These are phyloP conservation scores for Helotiales sp. DNA, from an alignment of 2,329 filamentous ascomycete species.

Conservation along the genomic window DNA sequence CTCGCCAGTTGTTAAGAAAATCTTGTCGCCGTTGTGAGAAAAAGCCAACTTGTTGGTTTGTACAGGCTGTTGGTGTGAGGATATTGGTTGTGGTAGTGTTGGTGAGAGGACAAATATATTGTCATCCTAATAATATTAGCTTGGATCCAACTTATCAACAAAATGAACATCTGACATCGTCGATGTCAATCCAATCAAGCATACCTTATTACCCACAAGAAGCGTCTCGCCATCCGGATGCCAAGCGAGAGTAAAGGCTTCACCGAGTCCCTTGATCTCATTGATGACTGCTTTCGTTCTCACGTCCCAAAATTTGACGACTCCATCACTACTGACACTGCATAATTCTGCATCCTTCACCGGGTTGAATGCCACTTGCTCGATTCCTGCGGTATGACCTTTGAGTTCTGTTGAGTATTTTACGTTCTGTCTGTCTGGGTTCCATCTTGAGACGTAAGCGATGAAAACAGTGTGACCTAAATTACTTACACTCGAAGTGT, in stretches of 20 bases:
- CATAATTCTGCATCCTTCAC: constrained; percentile 75
- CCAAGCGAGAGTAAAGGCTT: constrained; percentile 73
- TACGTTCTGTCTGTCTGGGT: constrained; percentile 72
- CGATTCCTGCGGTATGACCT: constrained; percentile 64
- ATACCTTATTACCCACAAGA: constrained; percentile 71
- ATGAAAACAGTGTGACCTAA: not conserved
- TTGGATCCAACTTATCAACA: not conserved
- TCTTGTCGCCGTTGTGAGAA: constrained; percentile 69
- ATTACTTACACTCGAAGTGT: constrained; percentile 60
- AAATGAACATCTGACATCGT: not conserved
- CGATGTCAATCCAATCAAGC: constrained; percentile 35
- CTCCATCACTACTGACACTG: constrained; percentile 71
- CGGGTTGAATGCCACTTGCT: constrained; percentile 78
- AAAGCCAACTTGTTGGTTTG: constrained; percentile 75
- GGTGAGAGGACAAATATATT: constrained; percentile 64
- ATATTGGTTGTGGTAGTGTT: constrained; percentile 53
- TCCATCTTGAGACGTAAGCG: constrained; percentile 53
- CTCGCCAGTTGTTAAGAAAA: constrained; percentile 71
- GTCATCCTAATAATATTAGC: constrained; percentile 49
- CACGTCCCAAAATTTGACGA: constrained; percentile 79
- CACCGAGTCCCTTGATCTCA: constrained; percentile 65
- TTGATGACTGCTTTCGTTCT: constrained; percentile 69
- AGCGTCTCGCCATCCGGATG: constrained; percentile 68
- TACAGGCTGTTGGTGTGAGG: constrained; percentile 58
- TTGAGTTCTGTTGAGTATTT: constrained; percentile 76